Evolutionary conservation across 208 protist genomes (phyloP).

Genomic region (Acanthamoeba healyi): DNA sequence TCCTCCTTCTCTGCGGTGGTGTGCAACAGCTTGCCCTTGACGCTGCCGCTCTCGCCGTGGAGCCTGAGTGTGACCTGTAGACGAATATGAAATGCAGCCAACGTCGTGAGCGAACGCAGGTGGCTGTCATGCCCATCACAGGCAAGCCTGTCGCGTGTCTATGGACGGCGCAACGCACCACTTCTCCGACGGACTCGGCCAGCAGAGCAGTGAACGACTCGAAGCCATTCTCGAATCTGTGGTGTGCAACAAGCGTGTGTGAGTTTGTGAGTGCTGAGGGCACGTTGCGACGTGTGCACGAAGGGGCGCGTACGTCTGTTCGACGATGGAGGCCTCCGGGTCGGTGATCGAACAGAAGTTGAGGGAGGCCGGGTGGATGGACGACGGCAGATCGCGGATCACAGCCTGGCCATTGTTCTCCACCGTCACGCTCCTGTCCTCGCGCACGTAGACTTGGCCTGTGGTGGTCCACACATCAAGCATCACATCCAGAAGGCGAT

Average conservation of each 20-base stretch:
- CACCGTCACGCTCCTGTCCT: background rate
- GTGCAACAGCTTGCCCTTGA: slow-evolving; percentile 41
- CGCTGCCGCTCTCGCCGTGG: background rate
- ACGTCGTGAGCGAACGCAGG: too few species aligned
- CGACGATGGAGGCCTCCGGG: slow-evolving; percentile 15
- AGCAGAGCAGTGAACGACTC: background rate
- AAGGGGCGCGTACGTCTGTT: slow-evolving; percentile 19
- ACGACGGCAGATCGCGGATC: slow-evolving; percentile 12
- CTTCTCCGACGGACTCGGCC: slow-evolving; percentile 10
- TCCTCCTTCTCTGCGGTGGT: background rate
- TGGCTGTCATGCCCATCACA: background rate
- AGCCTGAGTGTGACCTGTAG: background rate
- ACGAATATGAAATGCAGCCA: too few species aligned
- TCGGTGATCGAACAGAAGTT: slow-evolving; percentile 35
- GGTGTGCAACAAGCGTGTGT: background rate
- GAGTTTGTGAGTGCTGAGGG: background rate
- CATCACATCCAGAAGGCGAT: background rate
- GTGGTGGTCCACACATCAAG: too few species aligned
- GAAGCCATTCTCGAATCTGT: background rate
- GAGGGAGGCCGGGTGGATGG: slow-evolving; percentile 17
- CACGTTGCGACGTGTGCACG: too few species aligned
- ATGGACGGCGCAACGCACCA: background rate
- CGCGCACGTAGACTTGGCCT: slow-evolving; percentile 48
- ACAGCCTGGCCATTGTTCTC: background rate
- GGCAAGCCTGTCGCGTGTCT: background rate